Percentiles rank a stretch among this genome's conserved stretches.
Conservation (phyloP, 208 protist species). For the Wallacemonas sp. region DNA sequence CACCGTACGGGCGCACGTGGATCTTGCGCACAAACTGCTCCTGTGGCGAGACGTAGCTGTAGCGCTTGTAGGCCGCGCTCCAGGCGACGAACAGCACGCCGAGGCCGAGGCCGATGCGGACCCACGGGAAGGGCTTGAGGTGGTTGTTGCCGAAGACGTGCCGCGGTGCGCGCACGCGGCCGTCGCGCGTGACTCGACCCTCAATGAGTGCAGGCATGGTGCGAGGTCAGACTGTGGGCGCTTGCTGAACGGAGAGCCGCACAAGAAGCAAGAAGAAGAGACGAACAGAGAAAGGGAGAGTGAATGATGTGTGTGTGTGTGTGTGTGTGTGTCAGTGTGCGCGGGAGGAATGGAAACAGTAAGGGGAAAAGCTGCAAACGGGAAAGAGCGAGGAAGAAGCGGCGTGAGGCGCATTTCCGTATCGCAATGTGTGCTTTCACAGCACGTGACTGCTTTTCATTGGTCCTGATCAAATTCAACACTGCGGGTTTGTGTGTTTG, state of each 20-base stretch:
- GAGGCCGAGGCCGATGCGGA: constrained; percentile 54
- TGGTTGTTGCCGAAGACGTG: constrained; percentile 68
- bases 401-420: too few species aligned
- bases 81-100: constrained; percentile 34
- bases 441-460: too few species aligned
- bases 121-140: constrained; percentile 68
- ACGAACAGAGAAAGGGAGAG: background rate
- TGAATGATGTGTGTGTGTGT: background rate
- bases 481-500: too few species aligned
- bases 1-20: constrained; percentile 74
- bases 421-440: too few species aligned
- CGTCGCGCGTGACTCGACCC: constrained; percentile 54
- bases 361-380: too few species aligned
- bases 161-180: constrained; percentile 70
- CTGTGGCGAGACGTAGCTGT: constrained; percentile 57
- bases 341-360: constrained; percentile 4
- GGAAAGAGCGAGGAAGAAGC: too few species aligned
- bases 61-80: constrained; percentile 47
- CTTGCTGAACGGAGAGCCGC: background rate
- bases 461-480: too few species aligned
- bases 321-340: too few species aligned
- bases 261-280: background rate
- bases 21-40: constrained; percentile 83
- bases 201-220: constrained; percentile 17
- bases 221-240: constrained; percentile 8